Evolutionary conservation across 805 yeast species (phyloP).

Genomic region (Lipomyces chichibuensis): DNA sequence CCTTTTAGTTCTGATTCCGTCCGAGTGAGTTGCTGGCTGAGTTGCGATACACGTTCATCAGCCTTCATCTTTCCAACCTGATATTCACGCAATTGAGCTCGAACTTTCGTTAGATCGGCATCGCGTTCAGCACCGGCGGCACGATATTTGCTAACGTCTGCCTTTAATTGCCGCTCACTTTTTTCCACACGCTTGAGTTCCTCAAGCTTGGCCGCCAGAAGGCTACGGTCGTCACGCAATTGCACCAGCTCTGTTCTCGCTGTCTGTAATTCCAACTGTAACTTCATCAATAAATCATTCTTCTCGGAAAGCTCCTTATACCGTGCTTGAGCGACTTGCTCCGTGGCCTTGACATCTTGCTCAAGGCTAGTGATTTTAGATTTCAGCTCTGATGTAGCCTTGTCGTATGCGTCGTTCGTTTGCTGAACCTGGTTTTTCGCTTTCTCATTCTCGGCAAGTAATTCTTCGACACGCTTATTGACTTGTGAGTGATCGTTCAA

Average conservation of each 20-base stretch:
- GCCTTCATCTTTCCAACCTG: conserved; percentile 20
- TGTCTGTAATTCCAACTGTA: conserved; percentile 36
- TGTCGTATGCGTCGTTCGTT: conserved; percentile 32
- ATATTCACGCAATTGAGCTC: conserved; percentile 27
- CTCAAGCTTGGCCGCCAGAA: conserved; percentile 26
- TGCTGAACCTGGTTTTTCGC: conserved; percentile 2
- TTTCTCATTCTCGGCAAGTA: conserved; percentile 45
- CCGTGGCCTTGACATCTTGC: conserved; percentile 36
- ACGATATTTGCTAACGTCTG: conserved; percentile 24
- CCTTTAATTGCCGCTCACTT: conserved; percentile 22
- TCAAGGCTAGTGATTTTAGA: conserved; percentile 33
- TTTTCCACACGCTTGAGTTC: conserved; percentile 31
- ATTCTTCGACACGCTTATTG: conserved; percentile 18
- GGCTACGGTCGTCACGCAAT: conserved; percentile 29
- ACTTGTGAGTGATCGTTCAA: not conserved
- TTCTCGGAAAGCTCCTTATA: conserved; percentile 45
- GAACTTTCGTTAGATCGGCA: conserved; percentile 25
- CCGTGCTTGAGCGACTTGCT: conserved; percentile 48
- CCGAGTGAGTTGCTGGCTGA: conserved; percentile 40
- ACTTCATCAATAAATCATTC: conserved; percentile 32
- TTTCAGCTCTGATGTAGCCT: conserved; percentile 36
- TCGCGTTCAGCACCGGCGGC: conserved; percentile 25
- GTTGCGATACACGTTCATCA: conserved; percentile 35
- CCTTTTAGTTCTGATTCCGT: conserved; percentile 25
- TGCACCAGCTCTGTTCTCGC: conserved; percentile 29